A percentile compares a stretch with the other conserved stretches of the same genome.
Conservation (phyloP, 192 early-diverging fungal species). For the Podila epigama region DNA sequence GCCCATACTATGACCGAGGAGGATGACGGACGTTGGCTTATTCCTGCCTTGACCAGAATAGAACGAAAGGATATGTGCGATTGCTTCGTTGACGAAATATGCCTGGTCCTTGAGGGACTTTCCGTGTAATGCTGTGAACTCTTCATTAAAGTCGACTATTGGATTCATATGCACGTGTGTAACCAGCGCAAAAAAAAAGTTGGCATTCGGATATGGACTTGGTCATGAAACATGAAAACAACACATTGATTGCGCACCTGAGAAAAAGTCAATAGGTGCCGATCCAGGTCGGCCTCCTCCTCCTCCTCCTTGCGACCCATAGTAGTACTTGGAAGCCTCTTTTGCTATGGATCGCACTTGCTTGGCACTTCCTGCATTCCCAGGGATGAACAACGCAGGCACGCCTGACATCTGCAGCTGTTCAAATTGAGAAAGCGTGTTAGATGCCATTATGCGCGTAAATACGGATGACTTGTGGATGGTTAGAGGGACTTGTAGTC, state of each 20-base stretch:
- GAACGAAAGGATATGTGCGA: conserved; percentile 76
- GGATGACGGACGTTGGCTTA: conserved; percentile 75
- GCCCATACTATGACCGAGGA: conserved; percentile 96
- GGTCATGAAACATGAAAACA: no score
- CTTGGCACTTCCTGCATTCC: conserved; percentile 92
- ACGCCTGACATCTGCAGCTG: conserved; percentile 65
- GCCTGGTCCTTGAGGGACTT: conserved; percentile 88
- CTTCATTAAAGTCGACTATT: conserved; percentile 85
- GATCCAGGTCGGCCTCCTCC: conserved; percentile 21
- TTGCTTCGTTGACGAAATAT: conserved; percentile 80
- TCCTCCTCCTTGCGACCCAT: conserved; percentile 45
- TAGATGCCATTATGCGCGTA: not conserved
- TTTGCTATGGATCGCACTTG: conserved; percentile 88
- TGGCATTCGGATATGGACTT: no score
- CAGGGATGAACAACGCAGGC: conserved; percentile 94
- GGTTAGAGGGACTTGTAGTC: not conserved
- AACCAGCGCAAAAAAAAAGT: no score
- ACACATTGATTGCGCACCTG: conserved; percentile 49
- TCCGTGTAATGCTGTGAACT: conserved; percentile 90
- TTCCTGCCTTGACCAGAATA: conserved; percentile 61
- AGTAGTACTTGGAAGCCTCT: conserved; percentile 68
- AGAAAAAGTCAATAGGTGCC: conserved; percentile 62
- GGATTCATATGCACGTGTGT: no score
- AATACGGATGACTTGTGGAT: no score
- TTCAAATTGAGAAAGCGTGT: not conserved